Evolutionary conservation across 2,329 filamentous ascomycete genomes (phyloP).

Genomic region (Aspergillus hiratsukae): DNA sequence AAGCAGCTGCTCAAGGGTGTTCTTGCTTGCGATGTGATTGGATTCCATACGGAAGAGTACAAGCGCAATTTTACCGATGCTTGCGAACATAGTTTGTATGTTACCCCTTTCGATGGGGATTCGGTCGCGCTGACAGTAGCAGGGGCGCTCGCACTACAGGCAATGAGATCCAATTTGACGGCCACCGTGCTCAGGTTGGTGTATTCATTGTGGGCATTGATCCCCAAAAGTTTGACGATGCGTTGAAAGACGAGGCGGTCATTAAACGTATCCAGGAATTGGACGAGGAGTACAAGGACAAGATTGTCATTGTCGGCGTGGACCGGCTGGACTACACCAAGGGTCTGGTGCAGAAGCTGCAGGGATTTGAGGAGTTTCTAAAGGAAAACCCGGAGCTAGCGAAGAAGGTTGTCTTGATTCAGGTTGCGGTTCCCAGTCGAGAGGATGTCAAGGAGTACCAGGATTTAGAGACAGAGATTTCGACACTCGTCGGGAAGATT

Average conservation of each 20-base stretch:
- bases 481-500: slow-evolving; percentile 87
- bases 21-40: slow-evolving; percentile 81
- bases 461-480: slow-evolving; percentile 83
- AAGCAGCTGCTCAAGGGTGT: slow-evolving; percentile 78
- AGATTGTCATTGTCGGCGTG: slow-evolving; percentile 88
- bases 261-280: slow-evolving; percentile 74
- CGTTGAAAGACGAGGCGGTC: slow-evolving; percentile 69
- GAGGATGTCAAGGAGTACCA: slow-evolving; percentile 94
- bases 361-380: slow-evolving; percentile 86
- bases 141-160: slow-evolving; percentile 54
- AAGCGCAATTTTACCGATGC: slow-evolving; percentile 86
- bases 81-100: slow-evolving; percentile 75
- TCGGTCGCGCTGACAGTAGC: background rate
- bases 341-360: slow-evolving; percentile 88
- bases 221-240: slow-evolving; percentile 85
- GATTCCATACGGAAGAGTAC: slow-evolving; percentile 96
- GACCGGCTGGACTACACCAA: slow-evolving; percentile 97
- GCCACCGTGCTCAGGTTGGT: slow-evolving; percentile 75
- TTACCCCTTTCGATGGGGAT: slow-evolving; percentile 4
- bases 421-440: slow-evolving; percentile 80
- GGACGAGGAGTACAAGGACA: slow-evolving; percentile 76
- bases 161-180: slow-evolving; percentile 80
- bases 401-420: slow-evolving; percentile 85
- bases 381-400: slow-evolving; percentile 92
- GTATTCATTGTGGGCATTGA: slow-evolving; percentile 95